Percentiles rank a stretch among this genome's conserved stretches.
Evolutionary conservation across 768 basidiomycete genomes (phyloP).

Genomic region (Lactarius sanguifluus): DNA sequence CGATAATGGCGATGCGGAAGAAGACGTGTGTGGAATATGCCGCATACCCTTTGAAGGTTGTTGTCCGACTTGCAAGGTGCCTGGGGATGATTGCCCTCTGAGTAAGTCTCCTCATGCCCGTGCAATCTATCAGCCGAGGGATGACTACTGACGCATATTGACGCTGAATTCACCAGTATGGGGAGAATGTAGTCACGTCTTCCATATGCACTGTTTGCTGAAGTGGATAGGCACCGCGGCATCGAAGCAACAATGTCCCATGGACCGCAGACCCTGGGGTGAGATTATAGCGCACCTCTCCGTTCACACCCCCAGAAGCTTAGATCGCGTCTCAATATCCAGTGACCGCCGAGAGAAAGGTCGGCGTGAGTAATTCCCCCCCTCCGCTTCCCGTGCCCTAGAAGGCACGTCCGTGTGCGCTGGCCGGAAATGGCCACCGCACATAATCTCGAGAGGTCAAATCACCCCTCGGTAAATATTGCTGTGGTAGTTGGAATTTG

Average conservation of each 20-base stretch:
- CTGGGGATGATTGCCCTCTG: slow-evolving; percentile 92
- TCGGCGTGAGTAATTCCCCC: slow-evolving; percentile 32
- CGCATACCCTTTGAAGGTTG: slow-evolving; percentile 91
- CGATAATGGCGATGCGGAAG: slow-evolving; percentile 60
- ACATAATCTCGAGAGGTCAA: not conserved
- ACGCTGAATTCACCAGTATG: slow-evolving; percentile 60
- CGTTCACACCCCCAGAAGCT: not conserved
- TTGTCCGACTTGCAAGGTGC: slow-evolving; percentile 94
- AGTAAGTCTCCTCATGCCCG: slow-evolving; percentile 49
- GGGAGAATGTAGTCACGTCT: slow-evolving; percentile 97
- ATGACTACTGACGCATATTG: not conserved
- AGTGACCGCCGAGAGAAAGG: slow-evolving; percentile 58
- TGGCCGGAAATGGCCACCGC: not conserved
- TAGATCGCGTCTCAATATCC: not conserved
- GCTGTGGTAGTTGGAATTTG: not conserved
- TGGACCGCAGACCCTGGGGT: slow-evolving; percentile 96
- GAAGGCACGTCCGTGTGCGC: not conserved
- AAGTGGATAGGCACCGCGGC: slow-evolving; percentile 92
- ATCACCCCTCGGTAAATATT: not conserved
- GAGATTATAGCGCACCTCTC: slow-evolving; percentile 33
- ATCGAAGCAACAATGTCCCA: slow-evolving; percentile 96
- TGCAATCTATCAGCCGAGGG: not conserved
- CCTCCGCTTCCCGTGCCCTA: not conserved
- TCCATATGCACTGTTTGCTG: slow-evolving; percentile 97
- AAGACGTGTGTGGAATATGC: slow-evolving; percentile 83